phyloP scores from a whole-genome alignment of 2,329 filamentous ascomycete genomes.

The Scopulariopsis brevicaulis region DNA sequence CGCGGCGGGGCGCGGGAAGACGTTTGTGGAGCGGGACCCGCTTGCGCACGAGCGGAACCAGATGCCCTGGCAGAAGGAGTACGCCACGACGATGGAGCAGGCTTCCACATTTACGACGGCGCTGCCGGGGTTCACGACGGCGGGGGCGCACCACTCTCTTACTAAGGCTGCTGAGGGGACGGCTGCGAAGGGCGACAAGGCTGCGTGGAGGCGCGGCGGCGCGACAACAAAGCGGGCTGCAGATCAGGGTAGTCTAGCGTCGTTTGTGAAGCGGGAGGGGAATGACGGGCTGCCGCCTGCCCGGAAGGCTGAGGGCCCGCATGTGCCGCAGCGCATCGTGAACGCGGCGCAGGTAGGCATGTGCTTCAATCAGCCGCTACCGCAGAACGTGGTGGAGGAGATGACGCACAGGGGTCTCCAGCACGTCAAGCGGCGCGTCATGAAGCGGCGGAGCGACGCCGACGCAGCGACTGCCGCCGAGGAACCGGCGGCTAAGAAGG shows the following conservation, averaged over 20 bases:
- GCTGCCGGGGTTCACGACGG: conserved; percentile 50
- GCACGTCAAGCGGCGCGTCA: conserved; percentile 11
- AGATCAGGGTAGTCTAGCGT: conserved; percentile 30
- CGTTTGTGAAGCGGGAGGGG: conserved; percentile 16
- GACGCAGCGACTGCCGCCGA: conserved; percentile 17
- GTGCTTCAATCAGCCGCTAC: conserved; percentile 1
- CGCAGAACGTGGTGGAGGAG: not conserved
- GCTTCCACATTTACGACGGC: conserved; percentile 45
- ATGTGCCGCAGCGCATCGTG: conserved; percentile 9
- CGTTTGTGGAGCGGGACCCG: conserved; percentile 10
- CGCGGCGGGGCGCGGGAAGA: conserved; percentile 8
- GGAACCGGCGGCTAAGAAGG: conserved; percentile 14
- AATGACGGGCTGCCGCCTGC: not conserved
- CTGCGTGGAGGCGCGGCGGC: conserved; percentile 9
- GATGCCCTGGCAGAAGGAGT: conserved; percentile 28
- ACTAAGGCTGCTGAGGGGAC: conserved; percentile 18
- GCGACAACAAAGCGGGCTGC: conserved; percentile 8
- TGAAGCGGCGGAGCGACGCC: conserved; percentile 7
- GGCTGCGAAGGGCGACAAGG: conserved; percentile 8
- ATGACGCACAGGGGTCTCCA: conserved; percentile 1
- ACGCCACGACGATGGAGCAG: conserved; percentile 52
- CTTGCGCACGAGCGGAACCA: conserved; percentile 12
- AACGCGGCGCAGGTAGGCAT: not conserved
- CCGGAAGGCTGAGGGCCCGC: conserved; percentile 15
- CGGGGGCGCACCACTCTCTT: conserved; percentile 38